phyloP scores from a whole-genome alignment of 2,329 filamentous ascomycete species.

The Pseudogymnoascus sp. region DNA sequence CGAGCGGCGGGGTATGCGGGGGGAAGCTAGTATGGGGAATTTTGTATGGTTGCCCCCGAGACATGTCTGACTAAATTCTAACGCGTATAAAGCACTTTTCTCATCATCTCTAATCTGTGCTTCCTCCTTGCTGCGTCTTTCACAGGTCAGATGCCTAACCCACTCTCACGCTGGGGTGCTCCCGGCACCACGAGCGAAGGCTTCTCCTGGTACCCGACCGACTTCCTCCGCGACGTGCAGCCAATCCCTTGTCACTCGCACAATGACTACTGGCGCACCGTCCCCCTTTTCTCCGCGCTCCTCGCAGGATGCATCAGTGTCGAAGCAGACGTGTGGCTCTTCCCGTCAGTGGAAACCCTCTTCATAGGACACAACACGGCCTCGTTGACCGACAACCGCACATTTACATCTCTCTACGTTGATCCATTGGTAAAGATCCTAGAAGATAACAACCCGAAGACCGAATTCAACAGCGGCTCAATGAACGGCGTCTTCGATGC shows the following conservation, averaged over 20 bases:
- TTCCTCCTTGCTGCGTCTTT: conserved; percentile 29
- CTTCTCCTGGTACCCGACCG: conserved; percentile 41
- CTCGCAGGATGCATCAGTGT: conserved; percentile 54
- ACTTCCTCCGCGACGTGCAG: conserved; percentile 45
- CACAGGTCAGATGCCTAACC: conserved; percentile 25
- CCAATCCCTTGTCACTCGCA: conserved; percentile 60
- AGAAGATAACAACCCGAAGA: conserved; percentile 43
- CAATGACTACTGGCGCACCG: conserved; percentile 63
- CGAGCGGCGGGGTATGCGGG: conserved; percentile 1
- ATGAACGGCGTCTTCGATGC: conserved; percentile 50
- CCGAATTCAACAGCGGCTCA: conserved; percentile 39
- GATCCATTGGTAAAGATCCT: conserved; percentile 56
- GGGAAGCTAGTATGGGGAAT: conserved; percentile 8
- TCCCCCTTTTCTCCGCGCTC: conserved; percentile 58
- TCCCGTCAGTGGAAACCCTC: conserved; percentile 41
- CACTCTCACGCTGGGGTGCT: conserved; percentile 32
- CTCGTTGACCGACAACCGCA: conserved; percentile 48
- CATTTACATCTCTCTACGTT: conserved; percentile 57
- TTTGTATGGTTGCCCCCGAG: neutral
- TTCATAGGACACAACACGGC: conserved; percentile 57
- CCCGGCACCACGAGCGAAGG: conserved; percentile 33
- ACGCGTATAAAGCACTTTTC: conserved; percentile 26
- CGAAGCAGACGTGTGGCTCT: conserved; percentile 65
- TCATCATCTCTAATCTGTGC: conserved; percentile 31
- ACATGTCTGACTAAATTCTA: neutral